Evolutionary conservation across 179 eudicot species (phyloP), one percentile per base, ranked within the genome.

Genomic region (Monotropa hypopitys): DNA sequence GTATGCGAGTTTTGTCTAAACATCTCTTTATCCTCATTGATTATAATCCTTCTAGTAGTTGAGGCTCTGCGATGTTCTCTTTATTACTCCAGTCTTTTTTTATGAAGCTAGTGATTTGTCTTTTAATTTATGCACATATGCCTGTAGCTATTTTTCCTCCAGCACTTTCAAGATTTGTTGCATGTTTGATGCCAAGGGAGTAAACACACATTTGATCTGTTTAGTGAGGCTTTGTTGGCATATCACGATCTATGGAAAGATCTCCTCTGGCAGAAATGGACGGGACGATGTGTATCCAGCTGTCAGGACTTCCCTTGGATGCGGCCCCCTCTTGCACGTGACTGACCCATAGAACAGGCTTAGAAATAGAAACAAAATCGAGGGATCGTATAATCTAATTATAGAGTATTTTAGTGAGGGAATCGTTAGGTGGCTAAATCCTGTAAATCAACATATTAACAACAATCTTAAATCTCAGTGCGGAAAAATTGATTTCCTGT

Each of bases 1-100:
- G 98, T 94, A 84, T 70, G 89, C 49, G 40, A 54, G 32, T 67
- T 47, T 40, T 33, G 20, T 42, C 35, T 23, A 28, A 57, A 28
- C 2, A 12, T 74, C 49, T 74, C 40, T 43, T 33, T 32, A 42
- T 49, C 66, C 21, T 54, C 21, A 47, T 49, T 61, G 10, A 43
- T 76, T 10, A 35, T 63, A 18, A 13, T n/a, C 11, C 43, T 65
- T 10, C 8, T 50, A 61, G 53, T 74, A 21, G 21, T 26, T 46
- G 54, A 33, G 63, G 30, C 40, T 76, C 23, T 76, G 21, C 33
- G 4, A 7, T 72, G 38, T 33, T 50, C 49, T 35, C 6, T 23
- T 21, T 3, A 72, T 71, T 5, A 26, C 57, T 71, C 13, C 11
- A 6, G 40, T 46, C 20, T 71, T 33, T 4, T 42, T 51, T 45